Percentiles rank a stretch among this genome's conserved stretches.
phyloP scores from a whole-genome alignment of 768 basidiomycete genomes.

The Termitomyces bulborhizus region DNA sequence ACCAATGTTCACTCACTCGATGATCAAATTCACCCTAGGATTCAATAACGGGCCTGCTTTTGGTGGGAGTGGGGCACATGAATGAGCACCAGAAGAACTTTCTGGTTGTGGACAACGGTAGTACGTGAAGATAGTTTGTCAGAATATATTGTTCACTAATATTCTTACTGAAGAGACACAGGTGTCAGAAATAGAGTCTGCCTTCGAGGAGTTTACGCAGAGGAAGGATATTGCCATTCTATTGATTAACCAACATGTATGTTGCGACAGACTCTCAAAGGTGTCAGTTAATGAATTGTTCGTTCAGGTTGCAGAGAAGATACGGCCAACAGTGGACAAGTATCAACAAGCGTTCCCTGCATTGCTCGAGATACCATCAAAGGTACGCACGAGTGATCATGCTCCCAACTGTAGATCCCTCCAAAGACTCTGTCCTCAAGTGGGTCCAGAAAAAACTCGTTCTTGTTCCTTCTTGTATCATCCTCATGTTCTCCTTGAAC shows the following conservation, averaged over 20 bases:
- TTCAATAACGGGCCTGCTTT: conserved; percentile 90
- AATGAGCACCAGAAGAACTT: conserved; percentile 94
- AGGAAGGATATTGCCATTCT: conserved; percentile 94
- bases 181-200: conserved; percentile 80
- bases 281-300: not conserved
- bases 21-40: conserved; percentile 50
- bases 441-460: conserved; percentile 96
- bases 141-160: not conserved
- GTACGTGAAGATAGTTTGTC: conserved; percentile 43
- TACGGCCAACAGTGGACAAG: conserved; percentile 88
- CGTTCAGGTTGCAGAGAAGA: conserved; percentile 90
- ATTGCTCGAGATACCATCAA: conserved; percentile 94
- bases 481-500: not conserved
- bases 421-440: conserved; percentile 93
- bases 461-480: no score
- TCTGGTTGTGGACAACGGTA: conserved; percentile 89
- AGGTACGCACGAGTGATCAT: conserved; percentile 50
- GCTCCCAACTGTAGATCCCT: conserved; percentile 62
- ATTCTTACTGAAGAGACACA: conserved; percentile 70
- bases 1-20: not conserved
- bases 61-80: conserved; percentile 93
- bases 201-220: conserved; percentile 93
- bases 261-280: conserved; percentile 19
- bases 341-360: conserved; percentile 97
- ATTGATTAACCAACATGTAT: conserved; percentile 96